A percentile compares a stretch with the other conserved stretches of the same genome.
Evolutionary conservation across 192 early-diverging fungal species (phyloP).

Genomic region (Coemansia sp.): DNA sequence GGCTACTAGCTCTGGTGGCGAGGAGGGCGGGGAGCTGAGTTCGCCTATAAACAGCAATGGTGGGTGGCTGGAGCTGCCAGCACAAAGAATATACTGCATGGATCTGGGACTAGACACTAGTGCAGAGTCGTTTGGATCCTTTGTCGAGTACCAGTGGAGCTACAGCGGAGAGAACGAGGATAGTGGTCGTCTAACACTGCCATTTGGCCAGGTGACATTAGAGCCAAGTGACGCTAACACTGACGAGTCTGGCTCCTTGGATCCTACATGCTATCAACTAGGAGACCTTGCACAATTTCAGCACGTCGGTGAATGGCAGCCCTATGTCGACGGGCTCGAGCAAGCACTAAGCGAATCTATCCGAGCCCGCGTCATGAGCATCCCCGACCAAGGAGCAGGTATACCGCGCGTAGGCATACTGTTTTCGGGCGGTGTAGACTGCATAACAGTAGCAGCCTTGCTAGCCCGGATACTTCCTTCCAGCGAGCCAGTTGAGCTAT

Average conservation of each 20-base stretch:
- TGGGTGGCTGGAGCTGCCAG: slow-evolving; percentile 73
- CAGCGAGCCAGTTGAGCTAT: slow-evolving; percentile 80
- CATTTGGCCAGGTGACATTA: slow-evolving; percentile 20
- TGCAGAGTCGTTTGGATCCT: not conserved
- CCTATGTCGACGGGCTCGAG: slow-evolving; percentile 30
- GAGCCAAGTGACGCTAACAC: not conserved
- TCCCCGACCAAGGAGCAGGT: slow-evolving; percentile 17
- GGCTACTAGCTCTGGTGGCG: not conserved
- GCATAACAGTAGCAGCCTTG: slow-evolving; percentile 84
- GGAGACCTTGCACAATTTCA: slow-evolving; percentile 20
- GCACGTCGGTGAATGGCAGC: slow-evolving; percentile 20
- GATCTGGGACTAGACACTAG: slow-evolving; percentile 33
- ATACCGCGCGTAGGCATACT: slow-evolving; percentile 70
- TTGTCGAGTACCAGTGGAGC: slow-evolving; percentile 24
- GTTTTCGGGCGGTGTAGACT: slow-evolving; percentile 96
- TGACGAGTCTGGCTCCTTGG: not conserved
- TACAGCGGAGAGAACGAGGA: not conserved
- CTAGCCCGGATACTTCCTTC: slow-evolving; percentile 68
- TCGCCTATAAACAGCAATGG: slow-evolving; percentile 2
- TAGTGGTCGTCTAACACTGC: slow-evolving; percentile 3
- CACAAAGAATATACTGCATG: slow-evolving; percentile 74
- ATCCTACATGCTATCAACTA: not conserved
- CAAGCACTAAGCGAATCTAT: slow-evolving; percentile 19
- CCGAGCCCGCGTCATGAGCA: slow-evolving; percentile 21
- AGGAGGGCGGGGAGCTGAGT: not conserved